Evolutionary conservation across 371 early-diverging fungal species (phyloP), one percentile per base, ranked within the genome.

Genomic region (Lichtheimia ornata): DNA sequence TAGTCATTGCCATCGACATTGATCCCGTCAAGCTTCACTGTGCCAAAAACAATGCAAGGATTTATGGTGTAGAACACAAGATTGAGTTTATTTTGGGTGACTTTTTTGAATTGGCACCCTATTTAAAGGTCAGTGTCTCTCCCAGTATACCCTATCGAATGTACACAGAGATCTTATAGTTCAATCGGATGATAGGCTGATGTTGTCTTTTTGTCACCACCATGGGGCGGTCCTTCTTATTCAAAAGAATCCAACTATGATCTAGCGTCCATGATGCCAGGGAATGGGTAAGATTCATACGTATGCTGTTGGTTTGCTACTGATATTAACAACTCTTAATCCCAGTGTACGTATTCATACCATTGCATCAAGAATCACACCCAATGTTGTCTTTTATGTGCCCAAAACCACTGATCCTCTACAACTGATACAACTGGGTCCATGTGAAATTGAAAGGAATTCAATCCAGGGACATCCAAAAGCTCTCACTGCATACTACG

Each of bases 1-100:
- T 60, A 81, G 98, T 97, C 12, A 92, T 97, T 62, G 95, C 97
- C 4, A 91, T 98, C 43, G 98, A 98, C 61, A 86, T 94, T 51
- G 93, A 95, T 66, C 88, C 91, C 0, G 78, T 84, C 4, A 85
- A 91, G 44, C 71, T 97, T 17, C 79, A 81, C 20, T 93, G 92
- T 68, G 96, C 97, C 1, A 71, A 73, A 55, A 81, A 93, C 58
- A 98, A 97, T 69, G 98, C 98, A 2, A 69, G 66, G 53, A 71
- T 98, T 1, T 97, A 98, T 70, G 95, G 94, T 5, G 97, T 97
- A 0, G 89, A 71, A 5, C 91, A 96, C 71, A 84, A 90, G 53
- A 97, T 98, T 41, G 91, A 95, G 71, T 97, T 96, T 69, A 87
- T 97, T 4, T 74, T 80, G 20, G 96, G 94, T 4, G 90, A 95